Conservation (phyloP, 768 basidiomycete genomes). For the Russula olivacea region DNA sequence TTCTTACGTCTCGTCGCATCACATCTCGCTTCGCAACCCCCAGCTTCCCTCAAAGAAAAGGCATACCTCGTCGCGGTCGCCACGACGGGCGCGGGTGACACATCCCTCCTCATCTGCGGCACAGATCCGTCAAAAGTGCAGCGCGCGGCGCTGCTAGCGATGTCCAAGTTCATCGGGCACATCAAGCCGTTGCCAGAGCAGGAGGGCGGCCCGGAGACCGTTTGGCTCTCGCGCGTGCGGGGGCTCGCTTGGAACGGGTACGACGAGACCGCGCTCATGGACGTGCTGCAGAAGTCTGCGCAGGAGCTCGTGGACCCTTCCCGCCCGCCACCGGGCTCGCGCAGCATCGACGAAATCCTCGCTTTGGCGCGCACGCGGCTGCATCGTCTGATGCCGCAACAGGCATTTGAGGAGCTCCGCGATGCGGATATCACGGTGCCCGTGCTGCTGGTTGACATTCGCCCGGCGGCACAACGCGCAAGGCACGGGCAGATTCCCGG, state of each 20-base stretch:
- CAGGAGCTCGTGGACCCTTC: slow-evolving; percentile 55
- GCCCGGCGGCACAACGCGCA: slow-evolving; percentile 55
- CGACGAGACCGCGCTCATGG: slow-evolving; percentile 64
- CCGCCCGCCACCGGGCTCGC: slow-evolving; percentile 58
- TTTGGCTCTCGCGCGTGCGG: slow-evolving; percentile 44
- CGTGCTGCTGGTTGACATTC: slow-evolving; percentile 72
- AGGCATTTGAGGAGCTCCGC: slow-evolving; percentile 57
- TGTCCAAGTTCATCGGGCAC: slow-evolving; percentile 65
- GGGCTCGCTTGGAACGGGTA: slow-evolving; percentile 50
- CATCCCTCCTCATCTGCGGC: slow-evolving; percentile 50
- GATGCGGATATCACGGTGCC: slow-evolving; percentile 46
- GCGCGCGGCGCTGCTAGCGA: slow-evolving; percentile 57
- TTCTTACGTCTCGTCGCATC: slow-evolving; percentile 54
- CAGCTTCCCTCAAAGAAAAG: slow-evolving; percentile 34
- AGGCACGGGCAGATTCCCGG: slow-evolving; percentile 56
- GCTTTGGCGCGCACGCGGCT: slow-evolving; percentile 54
- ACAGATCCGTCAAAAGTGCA: slow-evolving; percentile 54
- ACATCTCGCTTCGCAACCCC: slow-evolving; percentile 43
- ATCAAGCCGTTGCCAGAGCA: slow-evolving; percentile 32
- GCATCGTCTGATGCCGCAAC: slow-evolving; percentile 52
- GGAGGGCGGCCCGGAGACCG: slow-evolving; percentile 23
- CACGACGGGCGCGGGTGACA: slow-evolving; percentile 37
- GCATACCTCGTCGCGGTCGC: slow-evolving; percentile 50
- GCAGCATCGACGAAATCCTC: slow-evolving; percentile 53
- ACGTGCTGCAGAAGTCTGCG: slow-evolving; percentile 60